Conservation (phyloP, 139 green algal genomes). For the Haematococcus sp. region DNA sequence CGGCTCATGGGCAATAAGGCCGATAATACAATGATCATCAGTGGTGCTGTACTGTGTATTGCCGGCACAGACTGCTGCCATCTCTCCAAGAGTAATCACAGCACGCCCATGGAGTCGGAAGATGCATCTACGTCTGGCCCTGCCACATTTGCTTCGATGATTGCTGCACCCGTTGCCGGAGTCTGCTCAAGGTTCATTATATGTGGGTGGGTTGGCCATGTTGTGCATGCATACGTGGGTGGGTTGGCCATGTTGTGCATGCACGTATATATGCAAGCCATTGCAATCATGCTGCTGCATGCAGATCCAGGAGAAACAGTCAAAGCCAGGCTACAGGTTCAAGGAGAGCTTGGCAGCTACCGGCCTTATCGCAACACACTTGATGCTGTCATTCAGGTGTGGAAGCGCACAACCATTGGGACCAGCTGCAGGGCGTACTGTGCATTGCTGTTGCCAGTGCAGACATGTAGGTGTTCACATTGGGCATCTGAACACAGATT, state of each 20-base stretch:
- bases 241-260: not conserved
- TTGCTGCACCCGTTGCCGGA: slow-evolving; percentile 36
- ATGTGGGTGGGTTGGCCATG: slow-evolving; percentile 18
- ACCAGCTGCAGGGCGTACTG: too few species aligned
- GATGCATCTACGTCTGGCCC: not conserved
- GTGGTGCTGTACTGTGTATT: too few species aligned
- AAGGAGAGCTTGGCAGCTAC: slow-evolving; percentile 17
- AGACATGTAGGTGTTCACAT: too few species aligned
- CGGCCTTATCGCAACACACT: not conserved
- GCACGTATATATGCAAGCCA: not conserved
- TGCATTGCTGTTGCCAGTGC: too few species aligned
- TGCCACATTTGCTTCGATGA: not conserved
- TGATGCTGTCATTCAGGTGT: slow-evolving; percentile 13
- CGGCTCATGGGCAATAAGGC: too few species aligned
- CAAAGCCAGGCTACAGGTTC: slow-evolving; percentile 71
- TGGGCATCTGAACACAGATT: too few species aligned
- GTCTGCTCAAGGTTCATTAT: slow-evolving; percentile 29
- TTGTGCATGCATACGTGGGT: slow-evolving; percentile 21
- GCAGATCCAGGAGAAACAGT: slow-evolving; percentile 72
- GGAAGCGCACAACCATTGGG: too few species aligned
- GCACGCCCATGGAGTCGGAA: not conserved
- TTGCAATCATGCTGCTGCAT: not conserved
- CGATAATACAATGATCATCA: too few species aligned
- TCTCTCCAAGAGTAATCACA: too few species aligned
- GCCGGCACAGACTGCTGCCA: too few species aligned